These are phyloP conservation scores for Prunus davidiana DNA, from an alignment of 306 rosid genomes.

Conservation along the genomic window DNA sequence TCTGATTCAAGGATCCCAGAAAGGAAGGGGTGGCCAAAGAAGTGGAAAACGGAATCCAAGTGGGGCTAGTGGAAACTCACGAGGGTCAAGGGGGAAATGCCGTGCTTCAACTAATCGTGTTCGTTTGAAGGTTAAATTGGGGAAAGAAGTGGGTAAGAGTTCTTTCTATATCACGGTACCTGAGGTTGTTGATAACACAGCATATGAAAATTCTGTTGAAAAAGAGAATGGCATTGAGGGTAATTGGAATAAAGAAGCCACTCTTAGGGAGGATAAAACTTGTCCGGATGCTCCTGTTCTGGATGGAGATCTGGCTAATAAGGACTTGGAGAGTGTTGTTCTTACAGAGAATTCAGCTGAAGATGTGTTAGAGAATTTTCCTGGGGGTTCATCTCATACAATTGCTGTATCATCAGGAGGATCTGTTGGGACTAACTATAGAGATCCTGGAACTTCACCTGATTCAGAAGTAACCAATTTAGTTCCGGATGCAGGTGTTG, in stretches of 20 bases:
- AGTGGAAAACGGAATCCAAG: slow-evolving; percentile 44
- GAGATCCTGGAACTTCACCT: slow-evolving; percentile 97
- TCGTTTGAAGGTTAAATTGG: slow-evolving; percentile 82
- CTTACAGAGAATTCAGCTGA: slow-evolving; percentile 41
- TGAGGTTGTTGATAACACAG: slow-evolving; percentile 41
- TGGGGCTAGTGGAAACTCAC: slow-evolving; percentile 40
- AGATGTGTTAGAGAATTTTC: slow-evolving; percentile 34
- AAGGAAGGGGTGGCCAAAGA: slow-evolving; percentile 43
- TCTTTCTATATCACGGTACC: slow-evolving; percentile 48
- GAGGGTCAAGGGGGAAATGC: slow-evolving; percentile 39
- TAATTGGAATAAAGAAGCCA: slow-evolving; percentile 31
- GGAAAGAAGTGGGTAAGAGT: slow-evolving; percentile 53
- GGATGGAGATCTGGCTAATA: slow-evolving; percentile 45
- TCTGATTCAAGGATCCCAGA: slow-evolving; percentile 44
- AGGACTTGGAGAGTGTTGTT: slow-evolving; percentile 39
- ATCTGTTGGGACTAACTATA: slow-evolving; percentile 39
- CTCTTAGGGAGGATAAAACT: slow-evolving; percentile 27
- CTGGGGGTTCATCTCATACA: slow-evolving; percentile 34
- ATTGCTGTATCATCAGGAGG: slow-evolving; percentile 51
- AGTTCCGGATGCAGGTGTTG: slow-evolving; percentile 56
- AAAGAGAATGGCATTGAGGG: slow-evolving; percentile 32
- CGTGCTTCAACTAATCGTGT: slow-evolving; percentile 42
- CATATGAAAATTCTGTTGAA: slow-evolving; percentile 38
- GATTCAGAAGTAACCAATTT: slow-evolving; percentile 94
- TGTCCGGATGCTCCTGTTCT: slow-evolving; percentile 31